phyloP scores from a whole-genome alignment of 2,329 filamentous ascomycete genomes.

The Phyllosticta citriasiana region DNA sequence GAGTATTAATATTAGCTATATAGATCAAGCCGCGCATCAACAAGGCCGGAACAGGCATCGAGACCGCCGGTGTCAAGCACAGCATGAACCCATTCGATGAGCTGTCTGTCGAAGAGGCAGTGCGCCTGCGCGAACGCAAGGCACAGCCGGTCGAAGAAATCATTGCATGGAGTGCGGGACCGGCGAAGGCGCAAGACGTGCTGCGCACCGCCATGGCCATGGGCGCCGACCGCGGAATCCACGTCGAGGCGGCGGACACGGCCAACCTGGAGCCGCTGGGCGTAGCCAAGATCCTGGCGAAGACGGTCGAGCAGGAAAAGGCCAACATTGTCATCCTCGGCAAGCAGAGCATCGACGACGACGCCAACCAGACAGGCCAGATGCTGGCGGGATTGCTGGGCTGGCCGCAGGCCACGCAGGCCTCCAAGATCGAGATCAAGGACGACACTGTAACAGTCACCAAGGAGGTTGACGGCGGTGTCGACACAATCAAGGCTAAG shows the following conservation, averaged over 20 bases:
- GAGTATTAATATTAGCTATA: neutral
- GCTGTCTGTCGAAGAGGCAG: slow-evolving; percentile 91
- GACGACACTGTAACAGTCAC: slow-evolving; percentile 65
- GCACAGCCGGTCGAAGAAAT: slow-evolving; percentile 79
- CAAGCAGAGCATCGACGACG: slow-evolving; percentile 98
- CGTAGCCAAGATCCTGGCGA: slow-evolving; percentile 81
- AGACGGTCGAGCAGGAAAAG: slow-evolving; percentile 72
- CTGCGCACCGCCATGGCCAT: slow-evolving; percentile 97
- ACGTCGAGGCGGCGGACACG: slow-evolving; percentile 51
- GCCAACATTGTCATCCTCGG: slow-evolving; percentile 88
- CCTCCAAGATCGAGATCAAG: slow-evolving; percentile 67
- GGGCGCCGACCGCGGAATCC: slow-evolving; percentile 87
- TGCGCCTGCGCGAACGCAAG: slow-evolving; percentile 77
- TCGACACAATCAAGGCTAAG: slow-evolving; percentile 77
- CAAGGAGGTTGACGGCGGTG: slow-evolving; percentile 89
- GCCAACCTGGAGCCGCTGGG: slow-evolving; percentile 70
- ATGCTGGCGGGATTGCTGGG: slow-evolving; percentile 90
- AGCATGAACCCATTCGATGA: slow-evolving; percentile 99
- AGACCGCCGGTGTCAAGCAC: slow-evolving; percentile 89
- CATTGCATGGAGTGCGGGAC: slow-evolving; percentile 77
- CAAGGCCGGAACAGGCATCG: slow-evolving; percentile 71
- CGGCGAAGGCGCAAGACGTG: slow-evolving; percentile 76
- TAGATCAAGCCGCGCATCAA: slow-evolving; percentile 63
- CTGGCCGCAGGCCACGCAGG: slow-evolving; percentile 93
- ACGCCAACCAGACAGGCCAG: slow-evolving; percentile 90